Evolutionary conservation across 345 rosid genomes (phyloP), one percentile per base, ranked within the genome.

Genomic region (Lepidium africanum): DNA sequence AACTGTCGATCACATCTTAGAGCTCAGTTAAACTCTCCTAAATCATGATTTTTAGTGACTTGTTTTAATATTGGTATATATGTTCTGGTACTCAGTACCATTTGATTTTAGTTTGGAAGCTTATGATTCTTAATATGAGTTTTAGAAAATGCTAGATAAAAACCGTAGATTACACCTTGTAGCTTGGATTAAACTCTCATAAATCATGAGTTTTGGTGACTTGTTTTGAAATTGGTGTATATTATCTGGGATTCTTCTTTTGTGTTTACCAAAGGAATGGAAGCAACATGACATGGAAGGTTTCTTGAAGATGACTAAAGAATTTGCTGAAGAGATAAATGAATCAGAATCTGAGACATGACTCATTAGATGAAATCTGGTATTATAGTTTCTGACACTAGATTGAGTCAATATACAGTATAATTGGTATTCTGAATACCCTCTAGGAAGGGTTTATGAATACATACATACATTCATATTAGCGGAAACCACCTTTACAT

Each of bases 241-340:
- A 21, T 21, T 21, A 21, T 21, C 23, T 21, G 23, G 23, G 32
- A n/a, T 46, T 36, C n/a, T 21, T n/a, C 0, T 37, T 14, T 23
- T 58, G 25, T 3, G 10, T 25, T 10, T 43, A 8, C 14, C 1
- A 14, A 39, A 93, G 98, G 92, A 85, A 61, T 90, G 97, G 96
- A 78, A 77, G 67, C 69, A 56, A 69, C 37, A 72, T 25, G 96
- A 84, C 78, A 80, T 72, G 92, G 74, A 79, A 59, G 84, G 82
- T 41, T 93, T 88, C 75, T 19, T 84, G 53, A 77, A 83, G 83
- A 90, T 90, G 97, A 83, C 86, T 2, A 11, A 4, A 33, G 87
- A 79, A 13, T 93, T 93, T 43, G 59, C 81, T 49, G 72, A 82
- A 81, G 92, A 84, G 64, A 40, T 86, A 41, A 82, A 83, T 59